Evolutionary conservation across 106 monocot genomes (phyloP).

Genomic region (Amphibolis antarctica): DNA sequence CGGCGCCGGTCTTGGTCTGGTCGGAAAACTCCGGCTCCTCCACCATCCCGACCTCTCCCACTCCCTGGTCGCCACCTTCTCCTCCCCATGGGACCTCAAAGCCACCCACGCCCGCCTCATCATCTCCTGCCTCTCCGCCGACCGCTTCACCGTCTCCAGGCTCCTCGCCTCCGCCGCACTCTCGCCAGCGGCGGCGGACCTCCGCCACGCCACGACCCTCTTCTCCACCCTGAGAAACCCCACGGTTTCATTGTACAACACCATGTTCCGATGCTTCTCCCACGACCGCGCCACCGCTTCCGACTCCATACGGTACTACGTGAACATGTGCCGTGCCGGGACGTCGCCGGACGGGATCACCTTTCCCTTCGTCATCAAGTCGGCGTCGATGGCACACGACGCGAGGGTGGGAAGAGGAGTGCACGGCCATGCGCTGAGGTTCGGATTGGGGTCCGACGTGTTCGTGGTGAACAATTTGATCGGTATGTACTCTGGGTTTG

Average conservation of each 20-base stretch:
- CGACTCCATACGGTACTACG: constrained; percentile 20
- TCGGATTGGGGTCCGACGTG: constrained; percentile 37
- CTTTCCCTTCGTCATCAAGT: constrained; percentile 48
- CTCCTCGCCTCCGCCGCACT: constrained; percentile 41
- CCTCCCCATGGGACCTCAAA: constrained; percentile 26
- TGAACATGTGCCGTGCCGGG: constrained; percentile 20
- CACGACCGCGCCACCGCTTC: constrained; percentile 6
- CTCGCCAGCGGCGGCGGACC: constrained; percentile 8
- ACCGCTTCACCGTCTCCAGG: constrained; percentile 35
- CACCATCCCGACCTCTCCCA: constrained; percentile 34
- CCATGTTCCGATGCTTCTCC: constrained; percentile 61
- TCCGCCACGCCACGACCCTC: constrained; percentile 24
- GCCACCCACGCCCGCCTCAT: constrained; percentile 34
- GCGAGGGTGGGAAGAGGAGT: constrained; percentile 11
- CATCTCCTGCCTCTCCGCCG: constrained; percentile 22
- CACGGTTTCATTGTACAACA: constrained; percentile 47
- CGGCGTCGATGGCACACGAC: constrained; percentile 8
- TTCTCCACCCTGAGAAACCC: constrained; percentile 23
- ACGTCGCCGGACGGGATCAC: constrained; percentile 43
- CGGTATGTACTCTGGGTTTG: constrained; percentile 32
- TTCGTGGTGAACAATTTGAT: constrained; percentile 51
- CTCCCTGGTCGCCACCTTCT: constrained; percentile 28
- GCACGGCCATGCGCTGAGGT: constrained; percentile 28
- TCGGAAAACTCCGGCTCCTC: constrained; percentile 27
- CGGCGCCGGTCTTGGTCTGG: not conserved